These are phyloP conservation scores for Kluyveromyces wickerhamii DNA, from an alignment of 805 yeast genomes.

Conservation along the genomic window DNA sequence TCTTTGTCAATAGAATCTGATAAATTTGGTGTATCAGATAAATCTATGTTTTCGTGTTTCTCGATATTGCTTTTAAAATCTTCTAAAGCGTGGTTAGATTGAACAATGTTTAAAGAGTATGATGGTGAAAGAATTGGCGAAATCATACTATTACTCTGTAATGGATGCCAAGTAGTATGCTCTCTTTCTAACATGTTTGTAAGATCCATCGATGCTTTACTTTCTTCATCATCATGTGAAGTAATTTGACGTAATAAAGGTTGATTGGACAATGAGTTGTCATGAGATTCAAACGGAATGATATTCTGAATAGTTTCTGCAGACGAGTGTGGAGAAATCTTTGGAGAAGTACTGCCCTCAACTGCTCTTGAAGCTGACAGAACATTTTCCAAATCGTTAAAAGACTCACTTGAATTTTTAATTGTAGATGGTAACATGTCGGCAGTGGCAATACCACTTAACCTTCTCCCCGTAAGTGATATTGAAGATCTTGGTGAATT, in stretches of 20 bases:
- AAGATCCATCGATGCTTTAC: slow-evolving; percentile 31
- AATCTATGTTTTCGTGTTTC: neutral
- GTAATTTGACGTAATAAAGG: slow-evolving; percentile 3
- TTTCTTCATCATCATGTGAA: slow-evolving; percentile 2
- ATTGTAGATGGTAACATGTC: slow-evolving; percentile 24
- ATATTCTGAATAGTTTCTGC: slow-evolving; percentile 4
- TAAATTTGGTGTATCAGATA: neutral
- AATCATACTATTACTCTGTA: slow-evolving; percentile 13
- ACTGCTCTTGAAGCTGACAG: slow-evolving; percentile 9
- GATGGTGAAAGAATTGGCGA: slow-evolving; percentile 13
- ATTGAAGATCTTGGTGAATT: slow-evolving; percentile 2
- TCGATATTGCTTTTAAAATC: slow-evolving; percentile 15
- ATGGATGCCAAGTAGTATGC: slow-evolving; percentile 23
- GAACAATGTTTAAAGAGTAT: slow-evolving; percentile 16
- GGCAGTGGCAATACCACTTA: slow-evolving; percentile 12
- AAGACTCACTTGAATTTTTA: slow-evolving; percentile 19
- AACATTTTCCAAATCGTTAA: slow-evolving; percentile 21
- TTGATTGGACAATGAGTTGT: slow-evolving; percentile 1
- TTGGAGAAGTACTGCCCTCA: slow-evolving; percentile 4
- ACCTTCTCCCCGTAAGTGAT: slow-evolving; percentile 6
- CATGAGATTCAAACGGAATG: neutral
- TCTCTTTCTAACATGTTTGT: slow-evolving; percentile 30
- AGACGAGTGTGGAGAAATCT: slow-evolving; percentile 1
- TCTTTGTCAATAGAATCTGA: slow-evolving; percentile 2
- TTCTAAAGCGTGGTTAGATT: slow-evolving; percentile 16